A percentile compares a stretch with the other conserved stretches of the same genome.
phyloP scores from a whole-genome alignment of 164 flowering plant genomes.

The Chimonanthus salicifolius region DNA sequence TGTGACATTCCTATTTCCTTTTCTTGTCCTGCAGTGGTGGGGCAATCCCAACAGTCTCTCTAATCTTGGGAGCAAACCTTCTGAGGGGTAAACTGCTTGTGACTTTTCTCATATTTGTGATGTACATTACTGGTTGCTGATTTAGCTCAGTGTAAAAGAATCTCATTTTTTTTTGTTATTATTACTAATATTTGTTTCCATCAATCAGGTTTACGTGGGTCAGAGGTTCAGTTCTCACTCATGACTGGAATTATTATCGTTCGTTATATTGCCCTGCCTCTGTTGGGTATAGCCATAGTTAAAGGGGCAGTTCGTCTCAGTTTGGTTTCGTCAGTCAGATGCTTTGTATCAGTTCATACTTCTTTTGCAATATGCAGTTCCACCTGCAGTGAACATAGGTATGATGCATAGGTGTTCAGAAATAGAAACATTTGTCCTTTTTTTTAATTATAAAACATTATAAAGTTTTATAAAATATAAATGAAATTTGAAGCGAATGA shows the following conservation, averaged over 20 bases:
- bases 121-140: background rate
- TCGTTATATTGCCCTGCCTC: constrained; percentile 52
- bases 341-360: constrained; percentile 62
- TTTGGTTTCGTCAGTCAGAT: constrained; percentile 35
- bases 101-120: background rate
- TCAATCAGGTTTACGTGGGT: constrained; percentile 41
- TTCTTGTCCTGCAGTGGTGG: constrained; percentile 47
- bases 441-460: no score
- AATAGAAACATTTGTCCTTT: no score
- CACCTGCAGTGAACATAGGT: constrained; percentile 86
- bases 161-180: background rate
- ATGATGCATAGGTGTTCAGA: background rate
- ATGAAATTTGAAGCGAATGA: no score
- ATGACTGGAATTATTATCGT: constrained; percentile 42
- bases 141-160: background rate
- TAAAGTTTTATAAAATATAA: no score
- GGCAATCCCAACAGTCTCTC: constrained; percentile 58
- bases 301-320: constrained; percentile 45
- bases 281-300: constrained; percentile 42
- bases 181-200: background rate
- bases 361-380: constrained; percentile 61
- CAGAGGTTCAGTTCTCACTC: constrained; percentile 28
- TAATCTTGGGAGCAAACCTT: constrained; percentile 71
- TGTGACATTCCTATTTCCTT: background rate
- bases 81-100: constrained; percentile 37